Percentiles rank a stretch among this genome's conserved stretches.
Conservation (phyloP, 2,329 filamentous ascomycete species). For the Trichocomaceae sp. region DNA sequence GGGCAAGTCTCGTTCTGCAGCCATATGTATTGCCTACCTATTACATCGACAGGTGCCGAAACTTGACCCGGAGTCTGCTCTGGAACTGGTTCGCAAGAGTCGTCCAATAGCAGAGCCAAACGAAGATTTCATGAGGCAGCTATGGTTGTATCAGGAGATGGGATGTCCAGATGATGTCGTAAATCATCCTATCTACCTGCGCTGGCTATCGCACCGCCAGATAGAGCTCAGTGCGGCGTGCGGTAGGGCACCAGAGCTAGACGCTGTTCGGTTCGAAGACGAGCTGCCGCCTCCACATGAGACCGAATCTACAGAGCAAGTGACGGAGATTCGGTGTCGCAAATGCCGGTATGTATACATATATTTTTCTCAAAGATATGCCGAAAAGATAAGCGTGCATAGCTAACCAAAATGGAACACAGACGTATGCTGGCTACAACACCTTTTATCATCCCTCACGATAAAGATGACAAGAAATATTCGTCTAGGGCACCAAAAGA, state of each 20-base stretch:
- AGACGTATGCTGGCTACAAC: slow-evolving; percentile 58
- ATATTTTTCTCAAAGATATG: slow-evolving; percentile 10
- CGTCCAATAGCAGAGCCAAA: slow-evolving; percentile 84
- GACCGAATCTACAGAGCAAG: slow-evolving; percentile 18
- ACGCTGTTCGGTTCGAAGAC: slow-evolving; percentile 67
- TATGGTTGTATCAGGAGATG: slow-evolving; percentile 83
- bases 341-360: slow-evolving; percentile 72
- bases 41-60: slow-evolving; percentile 50
- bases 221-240: slow-evolving; percentile 63
- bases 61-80: slow-evolving; percentile 55
- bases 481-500: not conserved
- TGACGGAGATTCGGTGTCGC: slow-evolving; percentile 70
- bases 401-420: not conserved
- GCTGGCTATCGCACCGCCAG: slow-evolving; percentile 63
- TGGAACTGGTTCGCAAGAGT: slow-evolving; percentile 61
- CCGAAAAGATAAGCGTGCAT: not conserved
- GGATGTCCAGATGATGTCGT: slow-evolving; percentile 65
- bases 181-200: slow-evolving; percentile 68
- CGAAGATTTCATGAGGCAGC: slow-evolving; percentile 80
- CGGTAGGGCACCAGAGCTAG: slow-evolving; percentile 68
- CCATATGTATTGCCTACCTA: slow-evolving; percentile 76
- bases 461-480: slow-evolving; percentile 22
- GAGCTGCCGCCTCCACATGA: slow-evolving; percentile 35
- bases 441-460: slow-evolving; percentile 62
- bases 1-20: slow-evolving; percentile 89